Evolutionary conservation across 2,329 filamentous ascomycete genomes (phyloP).

Genomic region (Metarhizium robertsii): DNA sequence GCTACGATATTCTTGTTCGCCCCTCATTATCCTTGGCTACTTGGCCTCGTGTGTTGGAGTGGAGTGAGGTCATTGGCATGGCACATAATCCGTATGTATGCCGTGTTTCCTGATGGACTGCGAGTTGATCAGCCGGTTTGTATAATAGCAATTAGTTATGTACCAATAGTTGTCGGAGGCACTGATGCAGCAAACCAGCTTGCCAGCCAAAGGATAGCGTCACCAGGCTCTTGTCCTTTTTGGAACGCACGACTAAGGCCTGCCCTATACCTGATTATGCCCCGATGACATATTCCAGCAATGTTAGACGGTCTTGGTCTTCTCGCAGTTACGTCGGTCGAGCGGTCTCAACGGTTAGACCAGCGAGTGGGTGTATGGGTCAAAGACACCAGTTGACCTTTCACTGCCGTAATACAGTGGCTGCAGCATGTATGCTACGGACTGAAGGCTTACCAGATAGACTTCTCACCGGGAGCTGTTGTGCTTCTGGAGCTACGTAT

Average conservation of each 20-base stretch:
- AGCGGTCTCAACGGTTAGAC: neutral
- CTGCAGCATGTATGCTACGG: too few species aligned
- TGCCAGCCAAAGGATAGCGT: neutral
- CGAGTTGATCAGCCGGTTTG: neutral
- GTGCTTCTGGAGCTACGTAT: neutral
- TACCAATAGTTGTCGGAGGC: too few species aligned
- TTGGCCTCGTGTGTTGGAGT: constrained; percentile 27
- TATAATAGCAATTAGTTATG: too few species aligned
- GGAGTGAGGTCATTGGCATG: neutral
- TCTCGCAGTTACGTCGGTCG: neutral
- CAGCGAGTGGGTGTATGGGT: too few species aligned
- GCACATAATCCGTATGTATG: neutral
- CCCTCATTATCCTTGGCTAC: constrained; percentile 34
- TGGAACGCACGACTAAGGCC: neutral
- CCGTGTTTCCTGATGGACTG: neutral
- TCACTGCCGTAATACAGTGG: neutral
- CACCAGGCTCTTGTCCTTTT: neutral
- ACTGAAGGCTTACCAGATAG: too few species aligned
- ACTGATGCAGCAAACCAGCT: neutral
- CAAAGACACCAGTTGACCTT: neutral
- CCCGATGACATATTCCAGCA: neutral
- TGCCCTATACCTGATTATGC: neutral
- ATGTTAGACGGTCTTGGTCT: neutral
- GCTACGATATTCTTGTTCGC: constrained; percentile 8
- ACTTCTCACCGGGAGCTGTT: neutral